Evolutionary conservation across 1,139 yeast genomes (phyloP), one percentile per base, ranked within the genome.

Genomic region (Spathaspora jeffriesii): DNA sequence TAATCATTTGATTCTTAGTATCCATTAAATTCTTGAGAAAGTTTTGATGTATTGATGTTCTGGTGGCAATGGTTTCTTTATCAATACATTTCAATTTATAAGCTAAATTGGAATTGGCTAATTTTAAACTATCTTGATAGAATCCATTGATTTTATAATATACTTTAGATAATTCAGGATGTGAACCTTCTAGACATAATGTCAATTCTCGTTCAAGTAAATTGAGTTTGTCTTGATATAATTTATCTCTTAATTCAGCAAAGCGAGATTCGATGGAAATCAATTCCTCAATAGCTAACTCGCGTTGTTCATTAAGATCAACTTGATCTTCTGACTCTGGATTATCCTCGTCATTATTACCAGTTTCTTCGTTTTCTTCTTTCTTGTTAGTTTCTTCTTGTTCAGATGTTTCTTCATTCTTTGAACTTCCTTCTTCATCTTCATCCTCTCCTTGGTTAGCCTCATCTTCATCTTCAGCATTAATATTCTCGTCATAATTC

Each of bases 171-270:
- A 80, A 67, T 59, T 92, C 97, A 0, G 98, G 98, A 63, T 93
- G 99, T 20, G 92, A 81, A 6, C 97, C 97, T 56, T 86, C 88
- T 30, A 86, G 72, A 67, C 98, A 92, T 75, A 92, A 80, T 58
- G 87, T 88, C 51, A 92, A 72, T 65, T 93, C 98, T 42, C 88
- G 85, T 57, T 88, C 90, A 52, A 88, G 76, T 51, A 88, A 79
- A 43, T 79, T 74, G 63, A 91, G 72, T 63, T 89, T 91, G 63
- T 85, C 89, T 51, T 84, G 87, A 59, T 82, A 87, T 39, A 87
- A 67, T 62, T 79, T 79, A 64, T 93, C 98, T 53, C 97, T 81
- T 50, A 92, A 73, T 53, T 81, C 77, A 3, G 98, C 97, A 73
- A 92, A 93, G 48, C 85, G 85, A 41, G 85, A 73, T 62, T 93